phyloP scores from a whole-genome alignment of 225 moss, liverwort and hornwort species.

The Rhytidiadelphus loreus region DNA sequence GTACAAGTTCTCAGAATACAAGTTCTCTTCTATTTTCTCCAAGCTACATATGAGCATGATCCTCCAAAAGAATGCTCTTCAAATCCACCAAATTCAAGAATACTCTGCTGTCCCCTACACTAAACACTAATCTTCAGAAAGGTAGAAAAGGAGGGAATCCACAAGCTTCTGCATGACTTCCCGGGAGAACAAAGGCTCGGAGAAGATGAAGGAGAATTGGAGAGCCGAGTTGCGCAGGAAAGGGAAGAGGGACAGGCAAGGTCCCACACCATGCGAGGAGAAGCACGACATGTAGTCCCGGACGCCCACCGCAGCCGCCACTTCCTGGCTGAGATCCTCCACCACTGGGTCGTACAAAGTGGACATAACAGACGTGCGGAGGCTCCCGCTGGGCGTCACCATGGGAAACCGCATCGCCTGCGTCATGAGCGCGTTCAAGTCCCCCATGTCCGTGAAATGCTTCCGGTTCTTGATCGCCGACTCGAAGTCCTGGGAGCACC shows the following conservation, averaged over 20 bases:
- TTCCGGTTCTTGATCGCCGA: slow-evolving; percentile 36
- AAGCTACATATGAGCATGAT: neutral
- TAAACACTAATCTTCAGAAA: neutral
- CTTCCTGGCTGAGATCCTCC: slow-evolving; percentile 12
- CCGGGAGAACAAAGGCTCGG: slow-evolving; percentile 15
- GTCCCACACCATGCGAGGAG: slow-evolving; percentile 57
- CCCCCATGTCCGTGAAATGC: slow-evolving; percentile 75
- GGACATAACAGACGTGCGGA: slow-evolving; percentile 50
- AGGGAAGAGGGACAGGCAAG: slow-evolving; percentile 47
- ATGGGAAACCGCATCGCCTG: slow-evolving; percentile 60
- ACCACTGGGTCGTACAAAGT: slow-evolving; percentile 29
- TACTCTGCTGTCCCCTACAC: too few species aligned
- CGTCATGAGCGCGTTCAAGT: slow-evolving; percentile 49
- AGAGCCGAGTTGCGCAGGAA: slow-evolving; percentile 46
- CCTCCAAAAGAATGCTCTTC: neutral
- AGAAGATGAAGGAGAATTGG: slow-evolving; percentile 37
- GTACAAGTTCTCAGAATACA: neutral
- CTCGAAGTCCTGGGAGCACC: slow-evolving; percentile 27
- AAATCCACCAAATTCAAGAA: neutral
- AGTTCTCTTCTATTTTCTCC: neutral
- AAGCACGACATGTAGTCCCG: slow-evolving; percentile 34
- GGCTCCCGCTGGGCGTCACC: slow-evolving; percentile 38
- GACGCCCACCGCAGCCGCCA: slow-evolving; percentile 25
- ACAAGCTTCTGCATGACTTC: slow-evolving; percentile 30
- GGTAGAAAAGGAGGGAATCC: slow-evolving; percentile 29